Percentiles rank a stretch among this genome's conserved stretches.
Conservation (phyloP, 441 rosid genomes). For the Corymbia citriodora region DNA sequence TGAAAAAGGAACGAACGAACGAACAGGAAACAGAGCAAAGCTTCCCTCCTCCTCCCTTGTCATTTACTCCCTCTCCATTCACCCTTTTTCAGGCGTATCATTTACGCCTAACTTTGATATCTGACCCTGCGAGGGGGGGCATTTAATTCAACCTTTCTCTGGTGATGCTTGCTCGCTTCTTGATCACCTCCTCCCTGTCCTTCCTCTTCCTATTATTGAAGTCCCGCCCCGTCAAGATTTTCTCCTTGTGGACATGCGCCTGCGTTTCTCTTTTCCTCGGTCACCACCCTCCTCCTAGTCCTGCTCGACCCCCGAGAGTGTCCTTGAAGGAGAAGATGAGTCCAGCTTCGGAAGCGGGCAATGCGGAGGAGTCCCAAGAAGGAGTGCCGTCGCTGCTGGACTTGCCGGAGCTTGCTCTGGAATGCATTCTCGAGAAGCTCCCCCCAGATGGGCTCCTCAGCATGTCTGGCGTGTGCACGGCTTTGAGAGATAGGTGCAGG, state of each 20-base stretch:
- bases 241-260: constrained; percentile 59
- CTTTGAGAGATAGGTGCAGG: constrained; percentile 59
- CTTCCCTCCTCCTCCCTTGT: neutral
- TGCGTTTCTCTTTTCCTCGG: constrained; percentile 14
- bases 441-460: constrained; percentile 67
- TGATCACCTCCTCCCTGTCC: constrained; percentile 54
- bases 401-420: constrained; percentile 79
- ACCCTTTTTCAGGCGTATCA: constrained; percentile 8
- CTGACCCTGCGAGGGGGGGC: constrained; percentile 11
- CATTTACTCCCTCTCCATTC: neutral
- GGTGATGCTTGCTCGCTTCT: constrained; percentile 61
- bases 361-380: constrained; percentile 2
- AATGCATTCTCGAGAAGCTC: constrained; percentile 72
- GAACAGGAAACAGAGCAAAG: neutral
- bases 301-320: constrained; percentile 16
- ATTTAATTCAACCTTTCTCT: constrained; percentile 4
- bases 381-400: constrained; percentile 61
- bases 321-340: constrained; percentile 22
- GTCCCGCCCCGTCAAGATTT: constrained; percentile 43
- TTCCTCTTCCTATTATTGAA: constrained; percentile 43
- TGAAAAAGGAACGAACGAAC: neutral
- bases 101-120: constrained; percentile 28
- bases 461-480: constrained; percentile 75
- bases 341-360: neutral
- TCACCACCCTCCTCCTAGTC: constrained; percentile 2